phyloP scores from a whole-genome alignment of 306 rosid species.

The Cicer pinnatifidum region DNA sequence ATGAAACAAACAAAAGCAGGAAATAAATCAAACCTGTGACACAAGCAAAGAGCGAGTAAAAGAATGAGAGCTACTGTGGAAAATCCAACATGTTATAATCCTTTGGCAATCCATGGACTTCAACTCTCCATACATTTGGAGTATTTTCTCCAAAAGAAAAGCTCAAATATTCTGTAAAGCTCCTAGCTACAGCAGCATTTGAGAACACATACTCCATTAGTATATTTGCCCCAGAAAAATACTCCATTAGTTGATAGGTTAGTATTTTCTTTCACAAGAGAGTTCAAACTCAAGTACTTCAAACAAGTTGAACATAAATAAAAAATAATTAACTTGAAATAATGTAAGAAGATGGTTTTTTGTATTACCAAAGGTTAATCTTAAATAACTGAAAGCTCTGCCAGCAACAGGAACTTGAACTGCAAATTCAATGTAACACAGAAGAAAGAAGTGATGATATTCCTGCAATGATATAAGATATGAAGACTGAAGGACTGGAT shows the following conservation, averaged over 20 bases:
- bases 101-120: slow-evolving; percentile 67
- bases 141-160: slow-evolving; percentile 65
- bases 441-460: slow-evolving; percentile 89
- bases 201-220: slow-evolving; percentile 93
- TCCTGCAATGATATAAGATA: slow-evolving; percentile 85
- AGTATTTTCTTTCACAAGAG: too few relatives aligned
- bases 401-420: slow-evolving; percentile 95
- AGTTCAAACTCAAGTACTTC: too few relatives aligned
- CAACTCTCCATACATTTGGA: slow-evolving; percentile 75
- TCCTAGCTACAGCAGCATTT: slow-evolving; percentile 89
- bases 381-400: slow-evolving; percentile 93
- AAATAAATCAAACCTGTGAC: slow-evolving; percentile 67
- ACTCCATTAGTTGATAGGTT: slow-evolving; percentile 49
- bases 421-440: slow-evolving; percentile 90
- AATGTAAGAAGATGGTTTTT: neutral
- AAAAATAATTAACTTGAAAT: neutral
- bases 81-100: slow-evolving; percentile 81
- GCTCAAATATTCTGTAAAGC: slow-evolving; percentile 77
- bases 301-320: too few relatives aligned
- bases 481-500: slow-evolving; percentile 49
- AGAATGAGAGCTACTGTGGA: slow-evolving; percentile 83
- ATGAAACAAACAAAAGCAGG: neutral
- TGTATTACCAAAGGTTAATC: slow-evolving; percentile 77
- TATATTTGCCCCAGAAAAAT: slow-evolving; percentile 94
- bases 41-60: slow-evolving; percentile 82